phyloP scores from a whole-genome alignment of 1,284 basidiomycete genomes.

The Tylopilus sp. region DNA sequence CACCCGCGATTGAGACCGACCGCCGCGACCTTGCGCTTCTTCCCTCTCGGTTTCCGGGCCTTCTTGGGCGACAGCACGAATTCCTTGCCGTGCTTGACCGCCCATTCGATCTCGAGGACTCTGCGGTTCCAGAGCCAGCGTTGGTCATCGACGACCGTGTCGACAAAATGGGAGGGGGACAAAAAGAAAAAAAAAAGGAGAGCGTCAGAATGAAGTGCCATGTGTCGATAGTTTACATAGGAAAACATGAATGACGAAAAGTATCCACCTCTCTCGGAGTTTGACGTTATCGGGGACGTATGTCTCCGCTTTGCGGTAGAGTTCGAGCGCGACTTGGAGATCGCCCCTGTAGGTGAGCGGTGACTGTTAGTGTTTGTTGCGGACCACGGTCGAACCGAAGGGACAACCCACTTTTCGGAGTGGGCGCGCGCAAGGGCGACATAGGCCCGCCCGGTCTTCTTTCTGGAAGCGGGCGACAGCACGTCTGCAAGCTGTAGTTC shows the following conservation, averaged over 20 bases:
- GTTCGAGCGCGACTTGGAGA: conserved; percentile 64
- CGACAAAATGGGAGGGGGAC: not conserved
- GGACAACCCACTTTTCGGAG: conserved; percentile 62
- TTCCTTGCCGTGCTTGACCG: conserved; percentile 55
- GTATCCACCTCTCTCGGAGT: conserved; percentile 77
- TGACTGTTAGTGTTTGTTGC: not conserved
- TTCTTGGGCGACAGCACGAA: conserved; percentile 66
- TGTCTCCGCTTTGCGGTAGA: conserved; percentile 69
- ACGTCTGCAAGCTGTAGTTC: conserved; percentile 56
- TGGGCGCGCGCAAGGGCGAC: conserved; percentile 72
- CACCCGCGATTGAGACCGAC: conserved; percentile 13
- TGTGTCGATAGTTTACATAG: conserved; percentile 44
- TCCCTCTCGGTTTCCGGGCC: conserved; percentile 36
- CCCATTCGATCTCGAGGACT: conserved; percentile 73
- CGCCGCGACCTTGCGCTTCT: conserved; percentile 34
- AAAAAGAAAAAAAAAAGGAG: conserved; percentile 5
- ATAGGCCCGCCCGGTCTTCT: conserved; percentile 73
- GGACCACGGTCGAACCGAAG: too few species aligned
- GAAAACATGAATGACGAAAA: conserved; percentile 56
- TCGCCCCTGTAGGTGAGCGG: conserved; percentile 50
- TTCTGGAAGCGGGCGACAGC: conserved; percentile 65
- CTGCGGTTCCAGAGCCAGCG: conserved; percentile 33
- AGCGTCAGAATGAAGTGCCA: conserved; percentile 26
- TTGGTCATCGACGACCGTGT: not conserved
- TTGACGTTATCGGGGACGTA: conserved; percentile 78